A percentile compares a stretch with the other conserved stretches of the same genome.
These are phyloP conservation scores for Calonectria hongkongensis DNA, from an alignment of 2,329 filamentous ascomycete species.

Conservation along the genomic window DNA sequence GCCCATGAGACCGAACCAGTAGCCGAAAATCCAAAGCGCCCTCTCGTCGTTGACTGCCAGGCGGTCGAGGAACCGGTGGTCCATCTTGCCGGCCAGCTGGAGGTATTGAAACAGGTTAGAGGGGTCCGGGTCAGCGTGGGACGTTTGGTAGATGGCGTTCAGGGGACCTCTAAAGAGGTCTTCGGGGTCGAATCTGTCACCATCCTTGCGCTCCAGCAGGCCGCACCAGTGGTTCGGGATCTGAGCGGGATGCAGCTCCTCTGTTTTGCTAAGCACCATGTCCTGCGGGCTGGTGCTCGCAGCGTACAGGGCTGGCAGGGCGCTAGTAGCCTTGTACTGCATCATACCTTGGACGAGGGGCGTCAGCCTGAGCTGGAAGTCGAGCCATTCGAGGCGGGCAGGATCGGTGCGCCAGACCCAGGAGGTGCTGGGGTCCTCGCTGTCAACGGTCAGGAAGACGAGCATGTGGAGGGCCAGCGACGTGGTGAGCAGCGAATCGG, in stretches of 20 bases:
- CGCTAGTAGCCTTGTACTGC: slow-evolving; percentile 9
- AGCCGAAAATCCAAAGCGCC: slow-evolving; percentile 31
- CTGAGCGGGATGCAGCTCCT: slow-evolving; percentile 24
- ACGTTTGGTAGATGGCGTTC: slow-evolving; percentile 15
- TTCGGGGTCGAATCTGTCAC: slow-evolving; percentile 21
- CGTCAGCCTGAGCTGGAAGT: slow-evolving; percentile 21
- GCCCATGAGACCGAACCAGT: slow-evolving; percentile 27
- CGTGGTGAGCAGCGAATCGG: slow-evolving; percentile 30
- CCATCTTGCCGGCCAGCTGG: slow-evolving; percentile 21
- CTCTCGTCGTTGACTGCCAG: slow-evolving; percentile 10
- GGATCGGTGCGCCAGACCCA: slow-evolving; percentile 29
- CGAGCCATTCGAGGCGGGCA: slow-evolving; percentile 28
- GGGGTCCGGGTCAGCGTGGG: not conserved
- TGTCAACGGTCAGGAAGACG: slow-evolving; percentile 28
- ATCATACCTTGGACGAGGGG: slow-evolving; percentile 7
- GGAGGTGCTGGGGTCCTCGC: slow-evolving; percentile 7
- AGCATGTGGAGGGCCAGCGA: slow-evolving; percentile 30
- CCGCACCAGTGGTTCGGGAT: slow-evolving; percentile 22
- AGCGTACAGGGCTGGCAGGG: slow-evolving; percentile 26
- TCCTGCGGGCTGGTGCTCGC: slow-evolving; percentile 20
- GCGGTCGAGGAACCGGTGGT: not conserved
- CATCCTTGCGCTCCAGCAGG: slow-evolving; percentile 12
- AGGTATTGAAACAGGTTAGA: slow-evolving; percentile 23
- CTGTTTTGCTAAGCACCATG: not conserved
- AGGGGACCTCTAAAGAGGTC: slow-evolving; percentile 16